Base-by-base conservation (phyloP, 352 stramenopile species). In the Thalassiosira ordinaria region DNA sequence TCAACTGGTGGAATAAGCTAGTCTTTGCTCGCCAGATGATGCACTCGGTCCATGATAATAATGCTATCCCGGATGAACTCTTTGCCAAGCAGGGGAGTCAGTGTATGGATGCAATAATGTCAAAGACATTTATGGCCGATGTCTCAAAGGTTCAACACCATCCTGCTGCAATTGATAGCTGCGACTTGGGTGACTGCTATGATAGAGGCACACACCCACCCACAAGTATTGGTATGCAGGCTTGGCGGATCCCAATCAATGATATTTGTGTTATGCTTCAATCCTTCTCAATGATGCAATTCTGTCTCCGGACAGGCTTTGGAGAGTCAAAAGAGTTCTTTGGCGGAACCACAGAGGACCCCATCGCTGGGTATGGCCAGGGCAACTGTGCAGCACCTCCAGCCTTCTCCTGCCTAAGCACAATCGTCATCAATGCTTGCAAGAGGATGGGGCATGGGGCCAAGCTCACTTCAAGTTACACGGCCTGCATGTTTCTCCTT, bases 1-100 rank as follows among this genome's bases (percentile, higher is more conserved):
- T 64, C 35, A 74, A 74, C 29, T 74, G 51, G 64, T 71, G 62
- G 67, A 57, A 41, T 1, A 76, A 76, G 24, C n/a, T 76, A 1
- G 37, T 76, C 14, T 76, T 76, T 49, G 67, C 67, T 6, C 3
- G 16, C 2, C 31, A 26, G 0, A 76, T 76, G 67, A 64, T 64
- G 55, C 14, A 61, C 2, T 2, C 6, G 5, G 47, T 20, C 3
- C 3, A 16, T 2, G 22, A 56, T 16, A 24, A 24, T 5, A n/a
- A n/a, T 22, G 14, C 20, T n/a, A 51, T 72, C 1, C 44, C 16
- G n/a, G 46, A 72, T 0, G 47, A 72, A n/a, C 22, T 61, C 2
- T 72, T 60, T 18, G 4, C 47, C 26, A 72, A 49, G 27, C 1
- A 47, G 14, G 27, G 46, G 0, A 49, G 20, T 13, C 9, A 49